Percentiles rank a stretch among this genome's conserved stretches.
These are phyloP conservation scores for Periconia sp. DNA, from an alignment of 2,329 filamentous ascomycete species.

Conservation along the genomic window DNA sequence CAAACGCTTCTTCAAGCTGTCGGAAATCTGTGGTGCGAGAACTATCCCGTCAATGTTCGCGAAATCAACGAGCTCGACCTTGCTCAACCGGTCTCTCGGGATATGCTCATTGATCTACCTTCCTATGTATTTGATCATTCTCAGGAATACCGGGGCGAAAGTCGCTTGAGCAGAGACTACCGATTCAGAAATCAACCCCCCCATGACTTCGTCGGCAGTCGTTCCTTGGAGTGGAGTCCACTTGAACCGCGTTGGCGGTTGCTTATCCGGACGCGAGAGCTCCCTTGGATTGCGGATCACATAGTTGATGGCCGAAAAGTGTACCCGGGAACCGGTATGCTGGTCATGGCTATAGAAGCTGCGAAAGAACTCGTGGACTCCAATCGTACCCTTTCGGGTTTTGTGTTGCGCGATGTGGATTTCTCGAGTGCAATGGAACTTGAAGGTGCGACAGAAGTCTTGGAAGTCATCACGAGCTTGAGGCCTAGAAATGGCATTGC, in stretches of 20 bases:
- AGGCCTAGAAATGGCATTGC: not conserved
- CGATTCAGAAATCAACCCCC: not conserved
- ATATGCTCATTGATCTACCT: not conserved
- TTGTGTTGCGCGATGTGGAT: not conserved
- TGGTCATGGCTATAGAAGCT: constrained; percentile 40
- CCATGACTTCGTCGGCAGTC: not conserved
- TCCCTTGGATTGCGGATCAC: not conserved
- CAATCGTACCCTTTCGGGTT: not conserved
- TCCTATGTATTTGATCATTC: not conserved
- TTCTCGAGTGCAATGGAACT: not conserved
- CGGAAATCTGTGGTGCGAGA: not conserved
- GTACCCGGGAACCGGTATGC: constrained; percentile 48
- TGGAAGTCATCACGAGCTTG: not conserved
- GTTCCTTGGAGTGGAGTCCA: not conserved
- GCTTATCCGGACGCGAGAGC: not conserved
- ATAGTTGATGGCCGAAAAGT: not conserved
- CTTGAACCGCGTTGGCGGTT: not conserved
- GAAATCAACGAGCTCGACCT: not conserved
- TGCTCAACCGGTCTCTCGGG: not conserved
- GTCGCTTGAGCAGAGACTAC: not conserved
- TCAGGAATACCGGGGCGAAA: not conserved
- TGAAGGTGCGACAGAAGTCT: not conserved
- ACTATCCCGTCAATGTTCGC: not conserved
- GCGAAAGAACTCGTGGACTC: not conserved
- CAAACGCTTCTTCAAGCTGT: not conserved